Base-by-base conservation (phyloP, 352 stramenopile species). In the Peronospora destructor region DNA sequence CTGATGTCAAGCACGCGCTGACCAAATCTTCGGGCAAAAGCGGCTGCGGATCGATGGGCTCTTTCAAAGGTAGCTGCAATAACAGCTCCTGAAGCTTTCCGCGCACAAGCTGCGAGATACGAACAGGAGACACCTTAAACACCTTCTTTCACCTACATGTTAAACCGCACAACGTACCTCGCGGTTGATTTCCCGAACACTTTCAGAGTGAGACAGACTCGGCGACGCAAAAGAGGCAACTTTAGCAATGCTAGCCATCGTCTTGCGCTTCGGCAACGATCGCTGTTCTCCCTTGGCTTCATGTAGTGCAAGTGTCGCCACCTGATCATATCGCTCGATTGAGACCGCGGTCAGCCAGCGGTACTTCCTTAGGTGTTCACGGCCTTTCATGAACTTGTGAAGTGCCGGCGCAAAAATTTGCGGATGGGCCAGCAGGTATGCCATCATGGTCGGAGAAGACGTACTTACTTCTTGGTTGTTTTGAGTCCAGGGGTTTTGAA, bases 161-260 rank as follows among this genome's bases (percentile, higher is more conserved):
- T 17, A 12, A 53, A 50, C 14, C 40, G 6, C 0, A 34, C 1
- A 17, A 64, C 53, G 29, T 59, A 88, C 77, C 73, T 90, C 78
- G 12, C 69, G 69, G 34, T 84, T 65, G 48, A 87, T 81, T 34
- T 74, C 64, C n/a, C 85, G 53, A 53, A 59, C 57, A 28, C 37
- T 67, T 16, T 75, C 52, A 28, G 67, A 45, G 17, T 57, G 46
- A 32, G 68, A 64, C 4, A 68, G 65, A 30, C 53, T 65, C 2
- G 75, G 66, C 2, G 56, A 64, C n/a, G 77, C 83, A 17, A 87
- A 61, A 2, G 76, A 69, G 30, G 80, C 80, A n/a, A 93, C 80
- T 39, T 91, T 89, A 0, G 78, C 74, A 49, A 91, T 80, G 30
- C 83, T 91, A 10, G 68, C 59, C 58, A 93, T 73, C 3, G 76